phyloP scores from a whole-genome alignment of 805 yeast species.

The Candida koratica region DNA sequence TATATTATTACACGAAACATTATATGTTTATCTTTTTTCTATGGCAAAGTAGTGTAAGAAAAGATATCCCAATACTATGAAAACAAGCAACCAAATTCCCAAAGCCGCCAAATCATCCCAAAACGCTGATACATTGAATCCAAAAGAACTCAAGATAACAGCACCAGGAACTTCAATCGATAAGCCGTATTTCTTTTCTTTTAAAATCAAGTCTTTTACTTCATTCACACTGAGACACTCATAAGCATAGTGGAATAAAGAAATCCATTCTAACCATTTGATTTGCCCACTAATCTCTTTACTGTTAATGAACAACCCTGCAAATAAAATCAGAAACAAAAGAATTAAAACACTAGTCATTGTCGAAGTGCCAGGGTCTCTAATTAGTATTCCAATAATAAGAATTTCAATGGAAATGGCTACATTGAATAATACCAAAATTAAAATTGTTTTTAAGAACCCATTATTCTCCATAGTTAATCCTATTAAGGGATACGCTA shows the following conservation, averaged over 20 bases:
- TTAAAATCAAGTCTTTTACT: constrained; percentile 77
- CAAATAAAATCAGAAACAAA: constrained; percentile 82
- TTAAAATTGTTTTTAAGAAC: constrained; percentile 62
- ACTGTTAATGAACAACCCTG: constrained; percentile 89
- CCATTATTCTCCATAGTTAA: constrained; percentile 73
- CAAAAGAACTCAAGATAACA: constrained; percentile 90
- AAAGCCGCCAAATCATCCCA: constrained; percentile 62
- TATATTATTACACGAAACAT: too few species aligned
- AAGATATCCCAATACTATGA: constrained; percentile 66
- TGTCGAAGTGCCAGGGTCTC: constrained; percentile 90
- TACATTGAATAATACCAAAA: constrained; percentile 77
- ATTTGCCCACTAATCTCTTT: constrained; percentile 52
- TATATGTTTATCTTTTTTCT: constrained; percentile 56
- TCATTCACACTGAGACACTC: constrained; percentile 92
- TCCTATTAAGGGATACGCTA: constrained; percentile 88
- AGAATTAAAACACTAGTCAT: constrained; percentile 80
- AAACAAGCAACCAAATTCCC: constrained; percentile 51
- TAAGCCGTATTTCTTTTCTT: constrained; percentile 86
- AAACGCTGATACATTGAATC: constrained; percentile 79
- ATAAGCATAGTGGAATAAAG: constrained; percentile 93
- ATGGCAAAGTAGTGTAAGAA: constrained; percentile 70
- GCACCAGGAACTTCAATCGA: constrained; percentile 98
- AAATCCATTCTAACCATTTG: constrained; percentile 74
- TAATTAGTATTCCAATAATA: constrained; percentile 80
- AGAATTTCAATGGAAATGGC: constrained; percentile 82